Conservation (phyloP, 2,329 filamentous ascomycete genomes). For the Apiospora aurea region DNA sequence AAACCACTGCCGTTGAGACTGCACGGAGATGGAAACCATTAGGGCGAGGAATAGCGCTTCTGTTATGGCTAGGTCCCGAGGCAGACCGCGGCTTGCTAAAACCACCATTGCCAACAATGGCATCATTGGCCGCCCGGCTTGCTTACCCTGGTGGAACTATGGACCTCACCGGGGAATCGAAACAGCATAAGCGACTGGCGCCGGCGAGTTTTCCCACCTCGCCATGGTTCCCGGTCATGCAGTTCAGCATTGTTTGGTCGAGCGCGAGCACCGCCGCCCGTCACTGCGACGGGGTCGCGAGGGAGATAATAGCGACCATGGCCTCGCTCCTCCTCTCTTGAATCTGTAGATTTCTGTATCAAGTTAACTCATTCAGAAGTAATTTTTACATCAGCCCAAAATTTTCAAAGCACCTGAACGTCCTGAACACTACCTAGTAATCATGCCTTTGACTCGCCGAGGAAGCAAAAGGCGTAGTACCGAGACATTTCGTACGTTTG, state of each 20-base stretch:
- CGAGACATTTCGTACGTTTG: conserved; percentile 10
- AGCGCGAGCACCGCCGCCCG: not conserved
- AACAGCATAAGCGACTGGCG: conserved; percentile 5
- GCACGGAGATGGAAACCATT: not conserved
- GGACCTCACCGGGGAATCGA: not conserved
- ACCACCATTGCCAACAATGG: conserved; percentile 5
- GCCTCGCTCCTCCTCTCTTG: not conserved
- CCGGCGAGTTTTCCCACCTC: not conserved
- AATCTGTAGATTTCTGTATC: not conserved
- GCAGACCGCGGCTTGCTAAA: not conserved
- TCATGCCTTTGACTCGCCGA: not conserved
- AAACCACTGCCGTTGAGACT: not conserved
- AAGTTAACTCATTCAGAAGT: not conserved
- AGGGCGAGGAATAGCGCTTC: not conserved
- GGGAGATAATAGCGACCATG: not conserved
- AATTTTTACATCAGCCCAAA: not conserved
- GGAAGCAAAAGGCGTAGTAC: not conserved
- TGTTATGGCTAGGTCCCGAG: conserved; percentile 1
- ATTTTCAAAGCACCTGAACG: not conserved
- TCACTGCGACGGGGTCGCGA: not conserved
- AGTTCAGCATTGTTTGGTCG: not conserved
- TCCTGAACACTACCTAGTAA: not conserved
- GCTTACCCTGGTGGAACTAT: conserved; percentile 14
- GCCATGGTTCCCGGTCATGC: not conserved
- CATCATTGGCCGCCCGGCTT: not conserved